Percentiles rank a stretch among this genome's conserved stretches.
Evolutionary conservation across 352 stramenopile species (phyloP).

Genomic region (Phytophthora ramorum): DNA sequence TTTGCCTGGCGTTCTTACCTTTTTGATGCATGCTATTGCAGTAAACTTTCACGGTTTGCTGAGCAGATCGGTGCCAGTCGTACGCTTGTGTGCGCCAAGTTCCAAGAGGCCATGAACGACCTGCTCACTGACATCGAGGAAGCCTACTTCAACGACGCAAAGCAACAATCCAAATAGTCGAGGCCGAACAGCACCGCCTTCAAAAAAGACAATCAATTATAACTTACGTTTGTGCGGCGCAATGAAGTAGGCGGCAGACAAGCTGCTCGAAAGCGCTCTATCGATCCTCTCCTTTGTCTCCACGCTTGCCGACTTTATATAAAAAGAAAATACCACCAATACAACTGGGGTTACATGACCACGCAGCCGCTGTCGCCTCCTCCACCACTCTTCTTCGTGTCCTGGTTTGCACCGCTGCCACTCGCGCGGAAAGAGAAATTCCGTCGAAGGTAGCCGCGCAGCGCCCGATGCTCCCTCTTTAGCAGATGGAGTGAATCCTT

Average conservation of each 20-base stretch:
- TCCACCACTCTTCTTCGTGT: conserved; percentile 45
- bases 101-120: conserved; percentile 77
- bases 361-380: conserved; percentile 64
- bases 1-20: background rate
- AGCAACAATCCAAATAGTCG: conserved; percentile 30
- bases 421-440: conserved; percentile 84
- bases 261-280: conserved; percentile 17
- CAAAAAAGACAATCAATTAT: conserved; percentile 31
- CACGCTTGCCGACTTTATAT: conserved; percentile 24
- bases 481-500: conserved; percentile 63
- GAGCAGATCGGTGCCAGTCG: conserved; percentile 74
- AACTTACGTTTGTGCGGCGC: conserved; percentile 39
- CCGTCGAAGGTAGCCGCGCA: conserved; percentile 80
- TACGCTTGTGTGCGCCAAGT: conserved; percentile 67
- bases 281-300: conserved; percentile 8
- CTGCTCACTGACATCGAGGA: conserved; percentile 80
- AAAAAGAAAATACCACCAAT: conserved; percentile 27
- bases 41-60: conserved; percentile 82
- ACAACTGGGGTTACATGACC: conserved; percentile 58
- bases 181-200: background rate
- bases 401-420: conserved; percentile 33
- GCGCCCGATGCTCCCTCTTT: conserved; percentile 75
- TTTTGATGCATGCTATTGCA: conserved; percentile 29
- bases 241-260: conserved; percentile 16
- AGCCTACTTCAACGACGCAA: conserved; percentile 57